Conservation (phyloP, 1,139 yeast genomes). For the Suhomyces atakaporum region DNA sequence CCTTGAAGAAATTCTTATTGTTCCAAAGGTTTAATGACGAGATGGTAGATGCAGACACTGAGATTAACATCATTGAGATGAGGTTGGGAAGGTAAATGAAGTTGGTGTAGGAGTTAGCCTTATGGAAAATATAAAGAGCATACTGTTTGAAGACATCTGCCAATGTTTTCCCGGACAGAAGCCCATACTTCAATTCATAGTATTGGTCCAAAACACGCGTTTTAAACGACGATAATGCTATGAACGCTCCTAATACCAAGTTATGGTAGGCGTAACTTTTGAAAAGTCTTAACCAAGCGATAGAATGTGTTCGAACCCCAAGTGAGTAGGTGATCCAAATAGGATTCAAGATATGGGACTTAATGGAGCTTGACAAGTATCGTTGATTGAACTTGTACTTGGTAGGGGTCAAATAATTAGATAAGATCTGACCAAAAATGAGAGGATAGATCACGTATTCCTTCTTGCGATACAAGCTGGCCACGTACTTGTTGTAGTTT, state of each 20-base stretch:
- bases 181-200: constrained; percentile 29
- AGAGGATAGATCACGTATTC: constrained; percentile 38
- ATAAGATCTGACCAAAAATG: constrained; percentile 43
- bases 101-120: constrained; percentile 37
- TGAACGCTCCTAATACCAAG: constrained; percentile 16
- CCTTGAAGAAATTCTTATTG: constrained; percentile 33
- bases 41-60: constrained; percentile 30
- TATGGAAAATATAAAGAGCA: constrained; percentile 24
- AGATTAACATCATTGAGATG: constrained; percentile 36
- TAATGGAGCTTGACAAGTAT: constrained; percentile 38
- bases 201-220: constrained; percentile 29
- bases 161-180: constrained; percentile 15
- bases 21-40: constrained; percentile 17
- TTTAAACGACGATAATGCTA: constrained; percentile 27
- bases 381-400: constrained; percentile 38
- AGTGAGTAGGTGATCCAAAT: constrained; percentile 46
- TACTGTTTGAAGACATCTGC: constrained; percentile 21
- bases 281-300: constrained; percentile 34
- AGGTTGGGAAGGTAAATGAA: constrained; percentile 42
- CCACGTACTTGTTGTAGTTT: constrained; percentile 23
- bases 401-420: constrained; percentile 48
- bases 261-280: constrained; percentile 33
- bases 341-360: constrained; percentile 38
- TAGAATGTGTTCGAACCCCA: constrained; percentile 27
- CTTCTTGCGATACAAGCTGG: constrained; percentile 32